phyloP scores from a whole-genome alignment of 2,329 filamentous ascomycete species.

The Aspergillus sp. region DNA sequence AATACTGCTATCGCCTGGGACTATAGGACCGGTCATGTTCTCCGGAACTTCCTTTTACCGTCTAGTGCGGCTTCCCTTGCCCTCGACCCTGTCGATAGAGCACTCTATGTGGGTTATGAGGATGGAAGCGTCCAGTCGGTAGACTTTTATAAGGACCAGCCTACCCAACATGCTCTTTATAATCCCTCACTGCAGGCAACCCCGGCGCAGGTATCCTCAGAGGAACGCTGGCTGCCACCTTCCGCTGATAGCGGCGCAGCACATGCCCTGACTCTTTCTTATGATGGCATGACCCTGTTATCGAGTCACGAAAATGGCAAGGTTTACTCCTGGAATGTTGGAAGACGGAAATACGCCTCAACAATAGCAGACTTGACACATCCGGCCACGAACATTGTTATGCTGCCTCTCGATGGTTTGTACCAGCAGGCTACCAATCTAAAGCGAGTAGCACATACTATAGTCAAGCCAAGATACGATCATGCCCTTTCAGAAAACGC shows the following conservation, averaged over 20 bases:
- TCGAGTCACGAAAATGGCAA: conserved; percentile 81
- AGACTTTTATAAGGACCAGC: conserved; percentile 64
- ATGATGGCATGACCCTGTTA: conserved; percentile 76
- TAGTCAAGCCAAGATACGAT: conserved; percentile 71
- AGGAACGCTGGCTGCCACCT: conserved; percentile 50
- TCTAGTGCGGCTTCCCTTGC: conserved; percentile 69
- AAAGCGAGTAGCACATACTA: conserved; percentile 56
- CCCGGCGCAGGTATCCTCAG: conserved; percentile 40
- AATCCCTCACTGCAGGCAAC: conserved; percentile 38
- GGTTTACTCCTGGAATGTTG: conserved; percentile 77
- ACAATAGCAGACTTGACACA: conserved; percentile 73
- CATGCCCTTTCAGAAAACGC: conserved; percentile 37
- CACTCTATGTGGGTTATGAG: conserved; percentile 76
- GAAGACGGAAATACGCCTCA: conserved; percentile 65
- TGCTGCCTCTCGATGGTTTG: conserved; percentile 62
- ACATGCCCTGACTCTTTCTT: conserved; percentile 70
- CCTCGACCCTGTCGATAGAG: conserved; percentile 80
- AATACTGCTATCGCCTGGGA: conserved; percentile 93
- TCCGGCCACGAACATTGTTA: conserved; percentile 77
- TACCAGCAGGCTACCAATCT: conserved; percentile 30
- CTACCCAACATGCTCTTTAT: conserved; percentile 40
- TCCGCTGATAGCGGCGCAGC: conserved; percentile 65
- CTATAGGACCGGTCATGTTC: conserved; percentile 71
- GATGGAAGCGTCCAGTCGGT: conserved; percentile 78
- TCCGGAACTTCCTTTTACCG: conserved; percentile 81